Percentiles rank a stretch among this genome's conserved stretches.
These are phyloP conservation scores for Miscanthus lutarioriparius DNA, from an alignment of 176 grass and related monocot genomes.

Conservation along the genomic window DNA sequence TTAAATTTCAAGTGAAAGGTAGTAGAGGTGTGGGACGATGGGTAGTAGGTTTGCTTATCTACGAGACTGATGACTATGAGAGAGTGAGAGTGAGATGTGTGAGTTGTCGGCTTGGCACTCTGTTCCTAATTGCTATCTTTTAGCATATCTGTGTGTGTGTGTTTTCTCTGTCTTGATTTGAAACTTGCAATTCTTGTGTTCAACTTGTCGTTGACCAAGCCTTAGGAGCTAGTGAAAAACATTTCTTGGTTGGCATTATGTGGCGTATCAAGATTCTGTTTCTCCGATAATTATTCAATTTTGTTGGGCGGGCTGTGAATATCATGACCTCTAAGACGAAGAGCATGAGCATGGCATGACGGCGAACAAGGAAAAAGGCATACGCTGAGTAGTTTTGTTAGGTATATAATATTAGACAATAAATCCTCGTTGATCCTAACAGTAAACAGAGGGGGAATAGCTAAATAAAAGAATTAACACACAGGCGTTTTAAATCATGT, in stretches of 20 bases:
- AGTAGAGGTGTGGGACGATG: not conserved
- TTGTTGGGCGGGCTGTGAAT: not conserved
- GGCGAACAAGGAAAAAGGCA: too few species aligned
- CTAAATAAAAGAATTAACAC: too few species aligned
- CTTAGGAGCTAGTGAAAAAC: not conserved
- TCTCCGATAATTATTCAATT: not conserved
- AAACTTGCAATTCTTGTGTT: slow-evolving; percentile 25
- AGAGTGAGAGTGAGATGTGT: slow-evolving; percentile 30
- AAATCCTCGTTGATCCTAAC: too few species aligned
- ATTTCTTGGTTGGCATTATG: slow-evolving; percentile 6
- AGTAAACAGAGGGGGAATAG: too few species aligned
- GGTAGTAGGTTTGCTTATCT: slow-evolving; percentile 31
- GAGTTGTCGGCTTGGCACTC: slow-evolving; percentile 10
- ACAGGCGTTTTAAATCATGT: too few species aligned
- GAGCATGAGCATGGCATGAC: too few species aligned
- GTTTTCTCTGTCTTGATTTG: slow-evolving; percentile 8
- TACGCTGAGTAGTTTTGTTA: too few species aligned
- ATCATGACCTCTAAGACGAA: not conserved
- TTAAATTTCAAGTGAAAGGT: too few species aligned
- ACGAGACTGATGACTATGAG: not conserved
- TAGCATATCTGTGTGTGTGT: not conserved
- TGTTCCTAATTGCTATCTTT: not conserved
- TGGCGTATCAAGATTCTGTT: slow-evolving; percentile 9
- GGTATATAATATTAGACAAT: too few species aligned
- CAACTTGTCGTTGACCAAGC: slow-evolving; percentile 13